A percentile compares a stretch with the other conserved stretches of the same genome.
Conservation (phyloP, 345 rosid species). For the Murraya koenigii region DNA sequence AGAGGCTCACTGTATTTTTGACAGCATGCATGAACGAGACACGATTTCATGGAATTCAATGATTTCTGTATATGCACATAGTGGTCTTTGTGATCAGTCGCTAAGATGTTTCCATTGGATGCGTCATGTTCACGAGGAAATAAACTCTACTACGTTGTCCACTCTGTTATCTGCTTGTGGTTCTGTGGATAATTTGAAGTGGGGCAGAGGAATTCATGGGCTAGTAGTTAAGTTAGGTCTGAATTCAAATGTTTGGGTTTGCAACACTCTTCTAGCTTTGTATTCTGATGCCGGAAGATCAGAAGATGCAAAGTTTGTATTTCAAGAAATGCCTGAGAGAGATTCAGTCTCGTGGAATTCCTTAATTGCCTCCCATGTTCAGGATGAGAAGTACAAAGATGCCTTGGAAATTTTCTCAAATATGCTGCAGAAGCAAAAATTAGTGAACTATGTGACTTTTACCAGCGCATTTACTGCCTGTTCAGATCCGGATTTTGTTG, state of each 20-base stretch:
- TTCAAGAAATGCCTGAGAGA: constrained; percentile 56
- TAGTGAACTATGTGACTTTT: constrained; percentile 60
- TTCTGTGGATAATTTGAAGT: constrained; percentile 54
- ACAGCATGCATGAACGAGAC: constrained; percentile 55
- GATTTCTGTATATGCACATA: constrained; percentile 51
- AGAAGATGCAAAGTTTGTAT: constrained; percentile 59
- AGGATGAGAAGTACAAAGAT: constrained; percentile 49
- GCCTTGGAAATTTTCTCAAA: constrained; percentile 46
- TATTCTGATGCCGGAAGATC: constrained; percentile 61
- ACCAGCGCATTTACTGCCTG: constrained; percentile 78
- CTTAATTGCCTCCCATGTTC: constrained; percentile 59
- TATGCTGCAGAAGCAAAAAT: constrained; percentile 40
- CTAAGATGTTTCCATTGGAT: constrained; percentile 46
- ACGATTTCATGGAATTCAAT: constrained; percentile 85
- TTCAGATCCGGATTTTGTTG: constrained; percentile 40
- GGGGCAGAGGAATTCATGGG: constrained; percentile 77
- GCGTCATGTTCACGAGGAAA: constrained; percentile 45
- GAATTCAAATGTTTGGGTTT: constrained; percentile 43
- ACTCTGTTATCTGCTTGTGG: constrained; percentile 55
- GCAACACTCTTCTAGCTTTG: constrained; percentile 72
- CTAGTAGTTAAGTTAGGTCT: constrained; percentile 57
- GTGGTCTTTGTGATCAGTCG: constrained; percentile 47
- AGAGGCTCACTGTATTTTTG: constrained; percentile 51
- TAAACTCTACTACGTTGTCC: constrained; percentile 69
- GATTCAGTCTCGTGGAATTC: constrained; percentile 88